These are phyloP conservation scores for Dactylellina haptotyla DNA, from an alignment of 2,329 filamentous ascomycete species.

Conservation along the genomic window DNA sequence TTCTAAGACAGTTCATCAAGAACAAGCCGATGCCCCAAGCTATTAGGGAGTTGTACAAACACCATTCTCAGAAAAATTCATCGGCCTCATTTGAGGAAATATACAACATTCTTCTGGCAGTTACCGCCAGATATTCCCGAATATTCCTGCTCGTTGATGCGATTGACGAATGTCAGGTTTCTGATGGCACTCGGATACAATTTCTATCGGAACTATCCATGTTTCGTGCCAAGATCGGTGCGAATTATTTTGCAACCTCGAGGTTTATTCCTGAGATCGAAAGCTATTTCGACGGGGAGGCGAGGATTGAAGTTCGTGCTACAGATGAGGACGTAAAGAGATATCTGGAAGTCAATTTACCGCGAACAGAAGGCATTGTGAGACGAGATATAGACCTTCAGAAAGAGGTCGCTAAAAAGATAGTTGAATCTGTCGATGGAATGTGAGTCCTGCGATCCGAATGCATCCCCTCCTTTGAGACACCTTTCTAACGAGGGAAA, in stretches of 20 bases:
- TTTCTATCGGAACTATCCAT: conserved; percentile 1
- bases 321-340: conserved; percentile 4
- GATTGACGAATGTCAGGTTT: conserved; percentile 22
- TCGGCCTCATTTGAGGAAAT: not conserved
- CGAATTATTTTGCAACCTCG: conserved; percentile 14
- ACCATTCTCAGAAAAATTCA: conserved; percentile 37
- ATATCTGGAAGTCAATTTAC: not conserved
- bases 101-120: not conserved
- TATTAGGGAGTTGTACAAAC: conserved; percentile 59
- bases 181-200: not conserved
- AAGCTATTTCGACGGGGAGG: not conserved
- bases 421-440: not conserved
- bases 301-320: not conserved
- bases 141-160: conserved; percentile 32
- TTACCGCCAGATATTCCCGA: conserved; percentile 1
- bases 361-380: not conserved
- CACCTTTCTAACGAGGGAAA: not conserved
- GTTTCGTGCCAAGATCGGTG: not conserved
- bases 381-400: not conserved
- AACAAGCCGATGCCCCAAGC: conserved; percentile 56
- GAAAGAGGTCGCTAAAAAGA: not conserved
- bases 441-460: conserved; percentile 18
- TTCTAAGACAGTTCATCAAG: conserved; percentile 62
- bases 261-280: conserved; percentile 58
- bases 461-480: not conserved